Percentiles rank a stretch among this genome's conserved stretches.
These are phyloP conservation scores for Fusarium nanum DNA, from an alignment of 2,329 filamentous ascomycete species.

Conservation along the genomic window DNA sequence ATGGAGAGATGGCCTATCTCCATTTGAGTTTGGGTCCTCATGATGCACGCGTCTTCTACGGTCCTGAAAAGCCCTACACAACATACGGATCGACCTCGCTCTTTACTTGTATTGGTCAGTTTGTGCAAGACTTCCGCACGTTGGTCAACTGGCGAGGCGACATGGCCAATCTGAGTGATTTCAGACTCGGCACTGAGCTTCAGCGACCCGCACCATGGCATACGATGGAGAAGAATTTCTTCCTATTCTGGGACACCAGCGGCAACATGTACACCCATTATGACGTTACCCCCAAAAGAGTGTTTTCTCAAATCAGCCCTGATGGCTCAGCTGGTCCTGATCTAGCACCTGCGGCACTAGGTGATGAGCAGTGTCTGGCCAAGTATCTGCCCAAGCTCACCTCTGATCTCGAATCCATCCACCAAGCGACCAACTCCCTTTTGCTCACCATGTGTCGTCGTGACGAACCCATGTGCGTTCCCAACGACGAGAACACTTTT, in stretches of 20 bases:
- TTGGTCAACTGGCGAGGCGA: constrained; percentile 58
- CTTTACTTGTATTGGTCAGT: constrained; percentile 68
- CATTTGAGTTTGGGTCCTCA: constrained; percentile 63
- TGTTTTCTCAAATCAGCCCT: constrained; percentile 58
- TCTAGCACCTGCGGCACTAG: constrained; percentile 53
- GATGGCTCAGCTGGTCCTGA: constrained; percentile 62
- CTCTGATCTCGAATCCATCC: constrained; percentile 59
- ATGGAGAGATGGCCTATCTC: constrained; percentile 57
- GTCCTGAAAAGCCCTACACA: constrained; percentile 61
- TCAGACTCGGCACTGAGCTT: constrained; percentile 61
- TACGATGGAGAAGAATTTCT: constrained; percentile 70
- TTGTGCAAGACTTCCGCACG: constrained; percentile 64
- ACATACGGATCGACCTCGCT: constrained; percentile 67
- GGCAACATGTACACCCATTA: constrained; percentile 64
- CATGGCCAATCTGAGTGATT: constrained; percentile 48
- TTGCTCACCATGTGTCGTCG: constrained; percentile 65
- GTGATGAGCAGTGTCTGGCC: constrained; percentile 60
- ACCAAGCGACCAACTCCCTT: constrained; percentile 71
- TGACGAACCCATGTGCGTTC: constrained; percentile 57
- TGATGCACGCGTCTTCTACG: constrained; percentile 69
- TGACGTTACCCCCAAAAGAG: constrained; percentile 62
- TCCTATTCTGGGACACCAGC: constrained; percentile 67
- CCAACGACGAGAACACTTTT: constrained; percentile 62
- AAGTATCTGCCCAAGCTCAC: constrained; percentile 57
- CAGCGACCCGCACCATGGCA: constrained; percentile 60